Conservation (phyloP, 164 flowering plant genomes). For the Tinospora cordifolia region DNA sequence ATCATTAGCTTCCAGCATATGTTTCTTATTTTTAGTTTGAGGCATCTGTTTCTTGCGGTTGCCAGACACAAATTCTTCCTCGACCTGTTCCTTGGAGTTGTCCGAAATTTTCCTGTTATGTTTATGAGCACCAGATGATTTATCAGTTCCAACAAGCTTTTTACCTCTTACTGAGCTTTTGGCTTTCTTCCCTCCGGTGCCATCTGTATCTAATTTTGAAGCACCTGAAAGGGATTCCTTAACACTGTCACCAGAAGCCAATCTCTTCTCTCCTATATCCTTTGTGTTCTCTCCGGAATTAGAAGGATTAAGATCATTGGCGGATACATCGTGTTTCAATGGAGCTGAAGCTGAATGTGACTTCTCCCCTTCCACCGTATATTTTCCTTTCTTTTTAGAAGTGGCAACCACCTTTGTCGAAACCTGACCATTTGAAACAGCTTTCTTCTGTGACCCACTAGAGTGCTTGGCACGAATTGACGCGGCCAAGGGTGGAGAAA, state of each 20-base stretch:
- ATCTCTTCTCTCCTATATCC: constrained; percentile 27
- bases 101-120: constrained; percentile 14
- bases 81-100: constrained; percentile 19
- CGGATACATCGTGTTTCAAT: constrained; percentile 15
- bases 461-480: constrained; percentile 15
- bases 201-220: constrained; percentile 25
- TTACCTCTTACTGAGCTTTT: constrained; percentile 32
- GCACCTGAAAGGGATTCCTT: constrained; percentile 23
- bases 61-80: constrained; percentile 16
- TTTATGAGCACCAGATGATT: constrained; percentile 11
- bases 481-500: constrained; percentile 13
- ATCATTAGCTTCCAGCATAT: constrained; percentile 21
- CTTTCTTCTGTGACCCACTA: constrained; percentile 24
- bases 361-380: not conserved
- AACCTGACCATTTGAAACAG: constrained; percentile 28
- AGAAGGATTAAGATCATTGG: constrained; percentile 10
- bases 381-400: constrained; percentile 6
- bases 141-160: constrained; percentile 19
- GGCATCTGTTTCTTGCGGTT: constrained; percentile 26
- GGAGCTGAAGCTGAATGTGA: constrained; percentile 5
- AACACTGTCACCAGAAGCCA: constrained; percentile 18
- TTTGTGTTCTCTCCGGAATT: constrained; percentile 21
- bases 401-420: constrained; percentile 21
- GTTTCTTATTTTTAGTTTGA: constrained; percentile 29
- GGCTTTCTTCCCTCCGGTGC: constrained; percentile 18